Percentiles rank a stretch among this genome's conserved stretches.
These are phyloP conservation scores for Vitis hybrid DNA, from an alignment of 177 flowering plant species.

Conservation along the genomic window DNA sequence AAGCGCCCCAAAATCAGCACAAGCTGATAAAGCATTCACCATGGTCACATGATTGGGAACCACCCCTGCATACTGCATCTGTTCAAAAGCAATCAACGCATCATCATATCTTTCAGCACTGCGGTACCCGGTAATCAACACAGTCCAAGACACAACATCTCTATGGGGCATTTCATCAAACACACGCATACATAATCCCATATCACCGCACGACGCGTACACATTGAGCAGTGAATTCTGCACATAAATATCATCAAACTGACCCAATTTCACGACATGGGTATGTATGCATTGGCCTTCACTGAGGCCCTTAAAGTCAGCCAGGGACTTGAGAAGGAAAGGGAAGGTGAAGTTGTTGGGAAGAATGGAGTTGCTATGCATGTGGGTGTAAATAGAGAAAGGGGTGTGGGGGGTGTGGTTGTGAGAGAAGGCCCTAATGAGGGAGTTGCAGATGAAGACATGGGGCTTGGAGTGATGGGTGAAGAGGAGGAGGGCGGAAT, in stretches of 20 bases:
- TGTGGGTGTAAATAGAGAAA: constrained; percentile 35
- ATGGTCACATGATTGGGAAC: constrained; percentile 60
- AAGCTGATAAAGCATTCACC: constrained; percentile 60
- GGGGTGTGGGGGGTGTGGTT: constrained; percentile 32
- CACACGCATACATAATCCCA: constrained; percentile 31
- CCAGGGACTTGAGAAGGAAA: constrained; percentile 48
- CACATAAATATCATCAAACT: constrained; percentile 46
- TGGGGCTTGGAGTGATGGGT: constrained; percentile 38
- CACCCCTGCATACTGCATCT: constrained; percentile 50
- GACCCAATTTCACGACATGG: constrained; percentile 46
- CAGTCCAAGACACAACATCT: constrained; percentile 68
- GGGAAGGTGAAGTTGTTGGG: constrained; percentile 63
- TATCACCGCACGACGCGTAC: constrained; percentile 44
- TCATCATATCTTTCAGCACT: constrained; percentile 30
- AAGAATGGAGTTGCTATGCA: constrained; percentile 33
- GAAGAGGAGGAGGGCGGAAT: constrained; percentile 32
- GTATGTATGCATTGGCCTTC: constrained; percentile 38
- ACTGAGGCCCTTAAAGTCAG: constrained; percentile 34
- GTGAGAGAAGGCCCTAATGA: constrained; percentile 51
- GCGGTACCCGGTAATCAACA: constrained; percentile 45
- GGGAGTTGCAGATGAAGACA: constrained; percentile 52
- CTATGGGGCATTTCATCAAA: constrained; percentile 67
- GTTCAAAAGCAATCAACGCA: constrained; percentile 45
- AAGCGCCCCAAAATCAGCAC: constrained; percentile 49
- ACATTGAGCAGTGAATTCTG: constrained; percentile 46